Evolutionary conservation across 192 early-diverging fungal genomes (phyloP).

Genomic region (Rhizophlyctis rosea): DNA sequence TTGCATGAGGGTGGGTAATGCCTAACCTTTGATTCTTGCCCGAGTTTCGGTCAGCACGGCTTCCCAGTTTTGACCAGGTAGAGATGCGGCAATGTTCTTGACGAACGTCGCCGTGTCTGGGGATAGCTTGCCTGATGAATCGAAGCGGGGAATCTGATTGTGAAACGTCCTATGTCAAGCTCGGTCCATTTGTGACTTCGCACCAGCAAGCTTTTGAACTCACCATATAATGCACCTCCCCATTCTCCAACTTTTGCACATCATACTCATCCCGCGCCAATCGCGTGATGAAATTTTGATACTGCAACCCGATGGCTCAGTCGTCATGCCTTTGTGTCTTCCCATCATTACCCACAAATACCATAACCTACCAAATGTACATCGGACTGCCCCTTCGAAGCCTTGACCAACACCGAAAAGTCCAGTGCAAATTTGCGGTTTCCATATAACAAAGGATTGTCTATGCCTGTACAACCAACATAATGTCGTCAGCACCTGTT

Average conservation of each 20-base stretch:
- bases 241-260: background rate
- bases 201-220: no score
- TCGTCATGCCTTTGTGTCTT: constrained; percentile 1
- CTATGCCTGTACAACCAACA: no score
- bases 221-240: background rate
- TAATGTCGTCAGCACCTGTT: no score
- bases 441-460: background rate
- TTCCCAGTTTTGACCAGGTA: background rate
- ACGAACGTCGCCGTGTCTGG: background rate
- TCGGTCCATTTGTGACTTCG: no score
- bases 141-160: background rate
- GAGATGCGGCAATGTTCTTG: background rate
- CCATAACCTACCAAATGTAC: background rate
- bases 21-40: background rate
- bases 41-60: background rate
- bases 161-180: no score
- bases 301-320: no score
- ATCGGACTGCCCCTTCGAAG: background rate
- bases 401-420: background rate
- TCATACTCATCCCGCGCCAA: background rate
- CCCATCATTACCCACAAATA: background rate
- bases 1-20: background rate
- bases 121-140: background rate
- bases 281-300: background rate
- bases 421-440: background rate